Base-by-base conservation (phyloP, 768 basidiomycete genomes). In the Auriscalpium vulgare region DNA sequence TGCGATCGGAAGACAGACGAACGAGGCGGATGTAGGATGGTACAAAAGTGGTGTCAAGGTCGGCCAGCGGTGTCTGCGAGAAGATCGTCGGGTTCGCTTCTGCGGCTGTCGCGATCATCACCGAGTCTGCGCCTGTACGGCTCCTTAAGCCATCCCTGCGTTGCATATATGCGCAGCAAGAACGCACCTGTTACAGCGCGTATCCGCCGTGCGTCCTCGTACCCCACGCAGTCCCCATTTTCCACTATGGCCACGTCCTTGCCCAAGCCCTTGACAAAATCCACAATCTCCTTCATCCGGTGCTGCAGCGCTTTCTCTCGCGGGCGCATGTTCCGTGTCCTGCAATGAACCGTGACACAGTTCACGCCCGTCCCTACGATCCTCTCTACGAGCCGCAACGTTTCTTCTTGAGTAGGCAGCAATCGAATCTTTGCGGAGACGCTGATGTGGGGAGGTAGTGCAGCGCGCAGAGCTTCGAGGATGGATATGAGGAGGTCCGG, bases 21-120 rank as follows among this genome's bases (percentile, higher is more conserved):
- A 91, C 86, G 71, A 97, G 65, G 59, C 84, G 85, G 59, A 92
- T 63, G 69, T 92, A 89, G 6, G 84, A 70, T 23, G 88, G 87
- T 48, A 90, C 72, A 29, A 97, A 72, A 4, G 79, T 83, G 53
- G 72, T 70, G 59, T 88, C 86, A 1, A 93, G 71, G 61, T 93
- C 88, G 11, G 74, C 66, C 23, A 91, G 73, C 3, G 88, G 88
- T 0, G 67, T 79, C 16, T 79, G 71, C 2, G 82, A 81, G 75
- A 98, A 98, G 62, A 92, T 88, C 0, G 89, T 85, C 0, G 93
- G 91, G 69, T 98, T 99, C 5, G 86, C 72, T 69, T 99, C 97
- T 7, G 95, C 97, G 1, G 87, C 93, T 6, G 94, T 87, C 19
- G 97, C 97, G 43, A 99, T 88, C 97, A 99, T 99, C 43, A 93